Conservation (phyloP, 2,329 filamentous ascomycete genomes). For the Calycina herbarum region DNA sequence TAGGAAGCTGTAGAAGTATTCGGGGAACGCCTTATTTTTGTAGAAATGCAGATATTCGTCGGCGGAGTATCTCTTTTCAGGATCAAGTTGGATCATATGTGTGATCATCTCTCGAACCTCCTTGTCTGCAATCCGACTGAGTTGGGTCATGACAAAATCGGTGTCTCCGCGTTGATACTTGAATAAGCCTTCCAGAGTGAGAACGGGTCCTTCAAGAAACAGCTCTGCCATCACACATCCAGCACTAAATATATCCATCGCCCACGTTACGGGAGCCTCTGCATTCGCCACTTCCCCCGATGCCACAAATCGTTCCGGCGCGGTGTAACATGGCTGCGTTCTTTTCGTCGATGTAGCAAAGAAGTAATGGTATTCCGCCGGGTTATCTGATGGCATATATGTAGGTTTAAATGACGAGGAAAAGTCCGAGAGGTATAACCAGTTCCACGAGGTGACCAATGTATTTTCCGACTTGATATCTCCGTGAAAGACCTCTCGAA, state of each 20-base stretch:
- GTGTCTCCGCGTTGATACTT: constrained; percentile 93
- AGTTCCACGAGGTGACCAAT: constrained; percentile 98
- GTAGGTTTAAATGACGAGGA: constrained; percentile 94
- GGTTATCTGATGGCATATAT: constrained; percentile 92
- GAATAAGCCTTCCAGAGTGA: constrained; percentile 93
- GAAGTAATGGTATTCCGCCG: constrained; percentile 95
- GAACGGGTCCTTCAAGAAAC: constrained; percentile 94
- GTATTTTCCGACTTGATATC: constrained; percentile 99
- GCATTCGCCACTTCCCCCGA: constrained; percentile 65
- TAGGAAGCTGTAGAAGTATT: constrained; percentile 96
- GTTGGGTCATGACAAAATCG: constrained; percentile 69
- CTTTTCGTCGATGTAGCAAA: constrained; percentile 90
- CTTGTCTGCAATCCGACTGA: constrained; percentile 83
- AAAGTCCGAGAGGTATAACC: constrained; percentile 97
- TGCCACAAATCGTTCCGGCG: constrained; percentile 85
- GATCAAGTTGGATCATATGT: constrained; percentile 95
- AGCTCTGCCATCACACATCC: constrained; percentile 97
- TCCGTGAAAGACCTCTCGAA: constrained; percentile 86
- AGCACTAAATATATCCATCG: constrained; percentile 98
- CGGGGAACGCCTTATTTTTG: constrained; percentile 87
- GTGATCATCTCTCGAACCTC: constrained; percentile 85
- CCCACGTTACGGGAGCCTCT: constrained; percentile 73
- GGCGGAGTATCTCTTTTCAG: constrained; percentile 86
- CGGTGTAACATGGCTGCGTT: constrained; percentile 79
- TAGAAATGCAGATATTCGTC: constrained; percentile 93